phyloP scores from a whole-genome alignment of 2,329 filamentous ascomycete species.

The Aspergillus caelatus region DNA sequence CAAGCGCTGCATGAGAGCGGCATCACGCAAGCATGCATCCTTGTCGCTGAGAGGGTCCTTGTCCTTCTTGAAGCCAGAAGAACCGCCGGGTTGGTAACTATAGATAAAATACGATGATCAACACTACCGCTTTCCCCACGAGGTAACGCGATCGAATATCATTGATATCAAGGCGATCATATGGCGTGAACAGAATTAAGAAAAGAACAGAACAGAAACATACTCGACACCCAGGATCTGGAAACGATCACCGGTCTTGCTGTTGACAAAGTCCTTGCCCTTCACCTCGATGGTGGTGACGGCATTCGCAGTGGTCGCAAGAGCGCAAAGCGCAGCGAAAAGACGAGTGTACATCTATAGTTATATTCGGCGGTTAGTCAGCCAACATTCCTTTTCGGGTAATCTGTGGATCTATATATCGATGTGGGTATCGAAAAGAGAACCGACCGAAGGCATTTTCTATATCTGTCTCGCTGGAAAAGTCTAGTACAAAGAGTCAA shows the following conservation, averaged over 20 bases:
- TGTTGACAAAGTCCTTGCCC: slow-evolving; percentile 65
- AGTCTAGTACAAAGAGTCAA: slow-evolving; percentile 4
- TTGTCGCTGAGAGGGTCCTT: slow-evolving; percentile 61
- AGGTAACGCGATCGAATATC: slow-evolving; percentile 20
- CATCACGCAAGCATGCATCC: slow-evolving; percentile 63
- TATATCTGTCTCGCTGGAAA: neutral
- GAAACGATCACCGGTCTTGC: slow-evolving; percentile 60
- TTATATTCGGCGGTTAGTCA: neutral
- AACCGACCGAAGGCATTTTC: slow-evolving; percentile 29
- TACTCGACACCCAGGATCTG: slow-evolving; percentile 66
- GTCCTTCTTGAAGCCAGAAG: slow-evolving; percentile 57
- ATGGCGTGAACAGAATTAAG: neutral
- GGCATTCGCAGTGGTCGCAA: slow-evolving; percentile 52
- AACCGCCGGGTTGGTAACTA: slow-evolving; percentile 65
- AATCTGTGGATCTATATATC: neutral
- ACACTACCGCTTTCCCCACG: slow-evolving; percentile 15
- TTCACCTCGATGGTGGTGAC: slow-evolving; percentile 60
- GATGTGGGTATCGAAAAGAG: neutral
- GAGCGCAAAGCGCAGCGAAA: slow-evolving; percentile 44
- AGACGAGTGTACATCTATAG: slow-evolving; percentile 36
- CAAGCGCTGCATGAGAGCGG: slow-evolving; percentile 64
- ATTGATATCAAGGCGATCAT: neutral
- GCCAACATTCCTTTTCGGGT: neutral
- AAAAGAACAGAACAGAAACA: slow-evolving; percentile 19
- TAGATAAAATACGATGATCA: slow-evolving; percentile 19